These are phyloP conservation scores for Aureobasidium musti DNA, from an alignment of 2,329 filamentous ascomycete species.

Conservation along the genomic window DNA sequence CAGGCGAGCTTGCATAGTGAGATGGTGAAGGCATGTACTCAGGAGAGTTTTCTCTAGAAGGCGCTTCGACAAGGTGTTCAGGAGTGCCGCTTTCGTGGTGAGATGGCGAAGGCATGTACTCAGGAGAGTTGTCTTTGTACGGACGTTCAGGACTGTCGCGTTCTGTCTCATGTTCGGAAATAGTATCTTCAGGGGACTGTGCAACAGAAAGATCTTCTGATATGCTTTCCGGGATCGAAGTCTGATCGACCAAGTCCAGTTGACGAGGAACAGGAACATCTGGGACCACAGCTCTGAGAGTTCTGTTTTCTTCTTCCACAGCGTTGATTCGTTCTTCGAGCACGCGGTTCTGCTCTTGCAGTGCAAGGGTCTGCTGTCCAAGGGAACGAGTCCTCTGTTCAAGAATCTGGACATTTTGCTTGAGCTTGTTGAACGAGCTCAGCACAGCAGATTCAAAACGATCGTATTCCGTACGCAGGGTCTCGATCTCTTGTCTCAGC, in stretches of 20 bases:
- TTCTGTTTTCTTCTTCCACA: not conserved
- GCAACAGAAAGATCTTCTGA: not conserved
- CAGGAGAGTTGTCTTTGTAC: too few relatives aligned
- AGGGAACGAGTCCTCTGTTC: not conserved
- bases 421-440: not conserved
- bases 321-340: not conserved
- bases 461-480: not conserved
- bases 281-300: not conserved
- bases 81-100: not conserved
- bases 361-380: not conserved
- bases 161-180: not conserved
- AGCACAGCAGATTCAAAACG: not conserved
- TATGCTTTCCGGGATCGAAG: not conserved
- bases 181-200: not conserved
- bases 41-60: too few relatives aligned
- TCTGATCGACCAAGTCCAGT: not conserved
- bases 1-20: not conserved
- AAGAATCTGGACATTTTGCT: not conserved
- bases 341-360: not conserved
- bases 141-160: too few relatives aligned
- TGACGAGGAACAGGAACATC: not conserved
- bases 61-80: too few relatives aligned
- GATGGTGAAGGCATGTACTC: not conserved
- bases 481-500: not conserved
- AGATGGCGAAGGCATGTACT: not conserved